Evolutionary conservation across 2,329 filamentous ascomycete species (phyloP).

Genomic region (Penicillium paneum): DNA sequence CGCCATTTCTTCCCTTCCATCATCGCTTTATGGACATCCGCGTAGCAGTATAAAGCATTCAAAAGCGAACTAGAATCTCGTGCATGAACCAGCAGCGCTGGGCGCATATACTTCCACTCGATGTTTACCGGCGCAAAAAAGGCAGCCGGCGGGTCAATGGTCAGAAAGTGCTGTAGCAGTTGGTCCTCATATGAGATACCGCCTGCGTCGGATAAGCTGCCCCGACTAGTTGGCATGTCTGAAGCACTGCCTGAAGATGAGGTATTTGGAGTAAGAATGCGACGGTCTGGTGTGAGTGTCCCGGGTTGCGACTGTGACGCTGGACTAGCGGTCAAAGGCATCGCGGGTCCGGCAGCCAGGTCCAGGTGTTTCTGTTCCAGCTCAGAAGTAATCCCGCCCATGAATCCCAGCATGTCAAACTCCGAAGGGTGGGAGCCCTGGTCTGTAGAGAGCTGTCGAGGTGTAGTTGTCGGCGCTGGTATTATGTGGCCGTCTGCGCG

Average conservation of each 20-base stretch:
- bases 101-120: constrained; percentile 34
- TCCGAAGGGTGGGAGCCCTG: constrained; percentile 4
- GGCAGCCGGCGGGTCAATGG: constrained; percentile 29
- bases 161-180: constrained; percentile 29
- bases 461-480: constrained; percentile 3
- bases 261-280: constrained; percentile 15
- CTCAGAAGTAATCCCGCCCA: constrained; percentile 37
- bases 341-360: constrained; percentile 23
- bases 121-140: constrained; percentile 32
- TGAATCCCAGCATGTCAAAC: constrained; percentile 39
- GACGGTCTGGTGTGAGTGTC: constrained; percentile 2
- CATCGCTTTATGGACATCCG: constrained; percentile 31
- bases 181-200: constrained; percentile 28
- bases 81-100: constrained; percentile 25
- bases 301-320: constrained; percentile 10
- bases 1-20: constrained; percentile 28
- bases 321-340: constrained; percentile 13
- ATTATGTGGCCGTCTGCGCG: constrained; percentile 23
- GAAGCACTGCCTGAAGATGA: constrained; percentile 13
- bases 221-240: constrained; percentile 12
- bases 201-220: constrained; percentile 22
- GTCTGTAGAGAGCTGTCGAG: constrained; percentile 8
- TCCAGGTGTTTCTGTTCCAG: constrained; percentile 36
- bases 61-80: constrained; percentile 25
- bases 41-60: constrained; percentile 34